Evolutionary conservation across 2,329 filamentous ascomycete genomes (phyloP).

Genomic region (Fusarium irregulare): DNA sequence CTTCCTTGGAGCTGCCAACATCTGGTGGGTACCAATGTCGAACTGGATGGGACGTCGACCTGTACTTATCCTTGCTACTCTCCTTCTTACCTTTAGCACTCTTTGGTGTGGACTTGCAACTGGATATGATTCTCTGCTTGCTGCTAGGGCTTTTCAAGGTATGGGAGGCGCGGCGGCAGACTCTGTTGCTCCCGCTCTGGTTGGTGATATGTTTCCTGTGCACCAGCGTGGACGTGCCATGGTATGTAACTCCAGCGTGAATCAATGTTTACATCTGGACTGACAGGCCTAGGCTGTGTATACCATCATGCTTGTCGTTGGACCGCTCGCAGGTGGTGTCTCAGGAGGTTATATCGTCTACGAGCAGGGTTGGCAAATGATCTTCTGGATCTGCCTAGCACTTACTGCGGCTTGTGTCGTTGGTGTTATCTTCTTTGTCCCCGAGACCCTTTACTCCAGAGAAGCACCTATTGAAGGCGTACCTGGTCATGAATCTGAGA

Average conservation of each 20-base stretch:
- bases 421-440: constrained; percentile 47
- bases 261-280: background rate
- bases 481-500: background rate
- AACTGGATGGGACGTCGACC: constrained; percentile 51
- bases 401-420: constrained; percentile 45
- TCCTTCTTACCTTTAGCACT: constrained; percentile 44
- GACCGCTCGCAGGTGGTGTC: constrained; percentile 51
- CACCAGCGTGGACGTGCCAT: constrained; percentile 52
- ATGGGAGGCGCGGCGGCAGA: constrained; percentile 51
- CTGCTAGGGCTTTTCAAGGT: constrained; percentile 49
- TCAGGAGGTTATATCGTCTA: constrained; percentile 52
- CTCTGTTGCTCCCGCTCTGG: constrained; percentile 49
- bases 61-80: constrained; percentile 47
- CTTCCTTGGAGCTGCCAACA: constrained; percentile 50
- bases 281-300: constrained; percentile 46
- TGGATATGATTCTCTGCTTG: constrained; percentile 44
- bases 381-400: constrained; percentile 49
- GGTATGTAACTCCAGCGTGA: background rate
- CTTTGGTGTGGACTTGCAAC: constrained; percentile 45
- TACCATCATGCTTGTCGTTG: constrained; percentile 48
- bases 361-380: constrained; percentile 48
- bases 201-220: constrained; percentile 53
- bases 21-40: constrained; percentile 53
- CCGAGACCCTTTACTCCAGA: constrained; percentile 51
- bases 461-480: background rate